Conservation (phyloP, 2,329 filamentous ascomycete genomes). For the Dactylellina parvicollis region DNA sequence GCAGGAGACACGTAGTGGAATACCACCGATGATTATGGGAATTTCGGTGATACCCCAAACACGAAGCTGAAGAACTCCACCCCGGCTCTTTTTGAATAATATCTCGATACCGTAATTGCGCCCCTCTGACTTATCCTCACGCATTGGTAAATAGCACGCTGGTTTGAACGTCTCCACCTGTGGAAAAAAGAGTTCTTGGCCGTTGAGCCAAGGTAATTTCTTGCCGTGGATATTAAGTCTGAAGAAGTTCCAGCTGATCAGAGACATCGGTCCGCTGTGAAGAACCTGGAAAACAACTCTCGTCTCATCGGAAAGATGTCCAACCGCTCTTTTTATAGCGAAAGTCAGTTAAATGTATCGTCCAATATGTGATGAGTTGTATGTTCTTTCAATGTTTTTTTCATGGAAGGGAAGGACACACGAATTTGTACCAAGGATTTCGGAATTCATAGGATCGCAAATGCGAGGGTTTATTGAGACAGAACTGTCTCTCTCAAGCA, state of each 20-base stretch:
- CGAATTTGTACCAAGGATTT: constrained; percentile 31
- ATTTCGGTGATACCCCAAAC: constrained; percentile 44
- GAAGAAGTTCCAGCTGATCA: constrained; percentile 35
- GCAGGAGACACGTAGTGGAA: constrained; percentile 40
- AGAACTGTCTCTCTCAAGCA: constrained; percentile 29
- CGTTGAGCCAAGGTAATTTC: constrained; percentile 47
- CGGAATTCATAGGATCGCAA: constrained; percentile 26
- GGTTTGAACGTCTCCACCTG: constrained; percentile 31
- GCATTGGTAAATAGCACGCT: constrained; percentile 31
- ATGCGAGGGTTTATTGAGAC: not conserved
- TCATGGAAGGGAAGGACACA: not conserved
- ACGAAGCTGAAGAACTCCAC: constrained; percentile 6
- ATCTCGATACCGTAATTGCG: constrained; percentile 27
- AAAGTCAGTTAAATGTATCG: not conserved
- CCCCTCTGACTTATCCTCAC: not conserved
- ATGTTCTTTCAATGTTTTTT: too few species aligned
- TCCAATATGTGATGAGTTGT: not conserved
- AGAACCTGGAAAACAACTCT: constrained; percentile 36
- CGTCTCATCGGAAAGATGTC: constrained; percentile 24
- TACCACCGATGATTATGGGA: constrained; percentile 43
- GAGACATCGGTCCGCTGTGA: constrained; percentile 12
- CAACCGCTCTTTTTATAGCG: constrained; percentile 14
- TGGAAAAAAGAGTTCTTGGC: constrained; percentile 38
- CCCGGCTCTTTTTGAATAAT: constrained; percentile 15
- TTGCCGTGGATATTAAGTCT: constrained; percentile 25